Percentiles rank a stretch among this genome's conserved stretches.
These are phyloP conservation scores for Abrus precatorius DNA, from an alignment of 306 rosid genomes.

Conservation along the genomic window DNA sequence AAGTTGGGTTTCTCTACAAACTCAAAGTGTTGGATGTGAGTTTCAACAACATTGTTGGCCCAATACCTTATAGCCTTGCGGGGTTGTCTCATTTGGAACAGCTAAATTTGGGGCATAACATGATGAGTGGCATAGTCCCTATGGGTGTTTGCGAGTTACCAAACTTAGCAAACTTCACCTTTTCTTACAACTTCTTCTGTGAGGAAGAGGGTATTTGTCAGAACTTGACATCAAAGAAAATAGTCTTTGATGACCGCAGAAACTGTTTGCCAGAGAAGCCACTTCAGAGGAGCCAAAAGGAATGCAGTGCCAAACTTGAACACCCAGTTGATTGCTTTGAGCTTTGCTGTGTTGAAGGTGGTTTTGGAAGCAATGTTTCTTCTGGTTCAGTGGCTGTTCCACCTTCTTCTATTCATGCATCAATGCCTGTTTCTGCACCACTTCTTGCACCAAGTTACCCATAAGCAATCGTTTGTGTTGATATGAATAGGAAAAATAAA, in stretches of 20 bases:
- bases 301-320: slow-evolving; percentile 60
- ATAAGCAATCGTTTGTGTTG: slow-evolving; percentile 42
- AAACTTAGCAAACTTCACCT: slow-evolving; percentile 71
- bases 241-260: slow-evolving; percentile 61
- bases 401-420: slow-evolving; percentile 57
- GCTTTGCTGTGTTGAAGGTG: slow-evolving; percentile 47
- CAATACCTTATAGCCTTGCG: slow-evolving; percentile 83
- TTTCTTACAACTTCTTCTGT: slow-evolving; percentile 81
- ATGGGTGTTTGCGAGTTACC: slow-evolving; percentile 78
- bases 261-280: slow-evolving; percentile 84
- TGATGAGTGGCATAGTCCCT: slow-evolving; percentile 71
- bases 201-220: slow-evolving; percentile 83
- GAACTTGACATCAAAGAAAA: slow-evolving; percentile 64
- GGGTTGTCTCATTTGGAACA: slow-evolving; percentile 86
- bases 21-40: slow-evolving; percentile 83
- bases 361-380: slow-evolving; percentile 40
- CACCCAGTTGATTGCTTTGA: slow-evolving; percentile 58
- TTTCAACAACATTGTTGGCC: slow-evolving; percentile 69
- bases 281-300: slow-evolving; percentile 69
- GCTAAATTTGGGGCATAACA: slow-evolving; percentile 75
- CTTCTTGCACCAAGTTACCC: slow-evolving; percentile 63
- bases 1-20: slow-evolving; percentile 88
- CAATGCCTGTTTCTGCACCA: slow-evolving; percentile 65
- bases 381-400: slow-evolving; percentile 52
- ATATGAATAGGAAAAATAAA: slow-evolving; percentile 48